These are phyloP conservation scores for Cerioporus squamosus DNA, from an alignment of 1,284 basidiomycete species.

Conservation along the genomic window DNA sequence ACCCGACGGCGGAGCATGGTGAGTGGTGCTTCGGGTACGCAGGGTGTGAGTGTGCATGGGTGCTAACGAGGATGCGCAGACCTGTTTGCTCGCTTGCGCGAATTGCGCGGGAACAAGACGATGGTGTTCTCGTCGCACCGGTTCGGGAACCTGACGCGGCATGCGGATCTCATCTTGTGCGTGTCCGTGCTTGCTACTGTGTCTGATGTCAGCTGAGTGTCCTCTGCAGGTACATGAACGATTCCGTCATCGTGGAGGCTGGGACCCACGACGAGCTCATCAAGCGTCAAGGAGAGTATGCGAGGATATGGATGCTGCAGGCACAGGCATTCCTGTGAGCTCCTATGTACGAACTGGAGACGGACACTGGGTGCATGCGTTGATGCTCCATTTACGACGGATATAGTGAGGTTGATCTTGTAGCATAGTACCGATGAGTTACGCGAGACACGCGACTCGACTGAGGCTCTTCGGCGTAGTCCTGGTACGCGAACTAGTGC, in stretches of 20 bases:
- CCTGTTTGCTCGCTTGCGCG: constrained; percentile 56
- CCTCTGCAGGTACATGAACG: constrained; percentile 63
- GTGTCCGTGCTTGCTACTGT: constrained; percentile 14
- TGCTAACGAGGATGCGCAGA: too few species aligned
- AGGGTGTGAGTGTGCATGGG: too few species aligned
- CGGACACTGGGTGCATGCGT: too few species aligned
- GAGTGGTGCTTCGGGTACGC: too few species aligned
- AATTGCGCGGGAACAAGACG: constrained; percentile 57
- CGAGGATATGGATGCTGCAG: constrained; percentile 58
- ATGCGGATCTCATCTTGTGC: constrained; percentile 66
- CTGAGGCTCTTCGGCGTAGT: too few species aligned
- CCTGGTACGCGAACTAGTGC: too few species aligned
- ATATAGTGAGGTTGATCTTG: too few species aligned
- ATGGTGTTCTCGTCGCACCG: constrained; percentile 74
- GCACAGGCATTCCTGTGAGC: constrained; percentile 51
- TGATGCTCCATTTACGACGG: too few species aligned
- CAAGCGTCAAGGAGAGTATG: constrained; percentile 51
- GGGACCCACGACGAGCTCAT: constrained; percentile 59
- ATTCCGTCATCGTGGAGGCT: constrained; percentile 54
- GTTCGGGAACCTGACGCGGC: constrained; percentile 66
- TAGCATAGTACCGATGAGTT: too few species aligned
- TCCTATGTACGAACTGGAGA: too few species aligned
- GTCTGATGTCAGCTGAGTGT: background rate
- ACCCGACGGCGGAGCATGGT: constrained; percentile 77
- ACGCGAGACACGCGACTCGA: too few species aligned